Evolutionary conservation across 2,329 filamentous ascomycete genomes (phyloP), one percentile per base, ranked within the genome.

Genomic region (Xylaria sp.): DNA sequence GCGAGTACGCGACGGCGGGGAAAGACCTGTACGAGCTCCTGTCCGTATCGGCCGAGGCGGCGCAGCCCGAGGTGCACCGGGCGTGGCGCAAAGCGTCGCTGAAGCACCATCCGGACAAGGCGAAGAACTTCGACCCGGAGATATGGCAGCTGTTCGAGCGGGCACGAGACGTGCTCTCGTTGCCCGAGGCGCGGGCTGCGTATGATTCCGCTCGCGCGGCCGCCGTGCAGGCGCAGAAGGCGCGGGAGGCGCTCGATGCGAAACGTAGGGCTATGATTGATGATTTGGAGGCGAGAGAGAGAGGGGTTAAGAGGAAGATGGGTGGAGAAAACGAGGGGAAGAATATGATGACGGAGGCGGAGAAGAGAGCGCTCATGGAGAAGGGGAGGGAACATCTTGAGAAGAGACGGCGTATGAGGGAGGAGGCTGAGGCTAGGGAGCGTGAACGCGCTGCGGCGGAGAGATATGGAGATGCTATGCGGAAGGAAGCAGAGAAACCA

Each of bases 41-140:
- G 18, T 87, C 86, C 63, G 84, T 96, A 58, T 83, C 89, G 64
- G 84, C 89, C 23, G 85, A 89, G 20, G 88, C 90, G 0, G 81
- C 85, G 23, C 90, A 91, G 64, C 82, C 88, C n/a, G 91, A 94
- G 70, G 91, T 97, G 75, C 90, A 93, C 71, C 90, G 91, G 72
- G 93, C 93, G 52, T 97, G 95, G 76, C 76, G 76, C 59, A 92
- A 93, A 75, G 90, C 91, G 34, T 93, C 93, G 3, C 84, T 97
- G n/a, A 93, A 93, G 76, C 93, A 94, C 83, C 95, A 98, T 79
- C 95, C 95, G 0, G 95, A 98, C 85, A 97, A 97, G 82, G 90
- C 94, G 63, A 88, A 87, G 60, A 83, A 86, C 43, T 93, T 91
- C 74, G 93, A 96, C 72, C 86, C 93, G 53, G 90, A 90, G 64